Evolutionary conservation across 2,329 filamentous ascomycete species (phyloP).

Genomic region (Pseudocercospora eumusae): DNA sequence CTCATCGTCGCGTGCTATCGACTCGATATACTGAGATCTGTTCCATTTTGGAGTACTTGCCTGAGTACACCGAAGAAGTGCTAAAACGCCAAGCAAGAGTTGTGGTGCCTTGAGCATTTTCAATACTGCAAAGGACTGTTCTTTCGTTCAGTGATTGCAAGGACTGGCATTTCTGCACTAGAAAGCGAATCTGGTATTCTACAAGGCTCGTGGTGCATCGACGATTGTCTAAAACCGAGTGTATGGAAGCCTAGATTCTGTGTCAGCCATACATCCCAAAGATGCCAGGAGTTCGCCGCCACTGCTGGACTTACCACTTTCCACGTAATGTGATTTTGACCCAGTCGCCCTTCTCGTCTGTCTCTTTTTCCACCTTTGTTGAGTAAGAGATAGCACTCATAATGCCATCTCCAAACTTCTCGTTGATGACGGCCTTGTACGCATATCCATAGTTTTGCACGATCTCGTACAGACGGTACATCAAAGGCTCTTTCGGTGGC

Average conservation of each 20-base stretch:
- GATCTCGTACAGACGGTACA: constrained; percentile 90
- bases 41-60: not conserved
- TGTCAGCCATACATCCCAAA: constrained; percentile 16
- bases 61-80: not conserved
- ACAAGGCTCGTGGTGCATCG: not conserved
- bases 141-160: not conserved
- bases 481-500: constrained; percentile 80
- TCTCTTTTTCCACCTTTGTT: constrained; percentile 81
- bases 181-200: not conserved
- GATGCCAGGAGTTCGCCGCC: not conserved
- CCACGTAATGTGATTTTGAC: constrained; percentile 80
- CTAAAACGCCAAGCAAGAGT: not conserved
- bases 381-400: constrained; percentile 95
- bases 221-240: constrained; percentile 47
- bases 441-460: constrained; percentile 97
- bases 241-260: constrained; percentile 48
- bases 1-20: constrained; percentile 5
- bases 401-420: constrained; percentile 80
- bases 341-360: constrained; percentile 81
- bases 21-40: not conserved
- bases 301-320: constrained; percentile 66
- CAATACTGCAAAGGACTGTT: not conserved
- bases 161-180: not conserved
- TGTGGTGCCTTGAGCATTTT: not conserved
- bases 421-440: constrained; percentile 92